Base-by-base conservation (phyloP, 331 rosid genomes). In the Cydonia oblonga region DNA sequence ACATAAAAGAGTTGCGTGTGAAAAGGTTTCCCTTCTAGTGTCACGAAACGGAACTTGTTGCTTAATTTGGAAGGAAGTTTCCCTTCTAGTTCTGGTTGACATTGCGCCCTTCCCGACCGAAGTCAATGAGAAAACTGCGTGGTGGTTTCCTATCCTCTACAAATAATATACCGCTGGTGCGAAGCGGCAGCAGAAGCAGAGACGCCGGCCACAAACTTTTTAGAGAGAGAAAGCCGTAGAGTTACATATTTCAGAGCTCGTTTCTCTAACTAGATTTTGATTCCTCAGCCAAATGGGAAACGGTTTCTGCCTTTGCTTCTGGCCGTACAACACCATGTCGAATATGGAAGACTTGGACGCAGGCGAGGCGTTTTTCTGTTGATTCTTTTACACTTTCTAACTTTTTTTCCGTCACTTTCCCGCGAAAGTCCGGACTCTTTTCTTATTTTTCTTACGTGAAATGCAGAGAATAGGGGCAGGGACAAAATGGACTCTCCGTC, bases 281-380 rank as follows among this genome's bases (percentile, higher is more conserved):
- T 64, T 24, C 68, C 65, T 72, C 66, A 64, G 70, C 83, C 84
- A 16, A 81, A 95, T 95, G 99, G 99, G 99, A 84, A 92, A 71
- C 90, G 90, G 72, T 95, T 75, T 86, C 59, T 77, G 93, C 57
- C 81, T 86, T 18, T 95, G 97, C 69, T 91, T 92, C 84, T 88
- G 97, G 88, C 85, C 96, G 13, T 90, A 89, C 15, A 77, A 80
- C 69, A 78, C 82, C 89, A 87, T 89, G 76, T 83, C 97, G 64
- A 87, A 86, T 74, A 85, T 82, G 76, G 80, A 83, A 18, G 87
- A 87, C 74, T 75, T 91, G 20, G 89, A 84, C 69, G 79, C 76
- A 72, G 96, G 96, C 90, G 61, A 79, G 77, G 6, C 24, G 54
- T 40, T 65, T 51, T 13, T 15, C 12, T 59, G 14, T 3, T 6